Evolutionary conservation across 768 basidiomycete species (phyloP).

Genomic region (Sistotremastrum suecicum): DNA sequence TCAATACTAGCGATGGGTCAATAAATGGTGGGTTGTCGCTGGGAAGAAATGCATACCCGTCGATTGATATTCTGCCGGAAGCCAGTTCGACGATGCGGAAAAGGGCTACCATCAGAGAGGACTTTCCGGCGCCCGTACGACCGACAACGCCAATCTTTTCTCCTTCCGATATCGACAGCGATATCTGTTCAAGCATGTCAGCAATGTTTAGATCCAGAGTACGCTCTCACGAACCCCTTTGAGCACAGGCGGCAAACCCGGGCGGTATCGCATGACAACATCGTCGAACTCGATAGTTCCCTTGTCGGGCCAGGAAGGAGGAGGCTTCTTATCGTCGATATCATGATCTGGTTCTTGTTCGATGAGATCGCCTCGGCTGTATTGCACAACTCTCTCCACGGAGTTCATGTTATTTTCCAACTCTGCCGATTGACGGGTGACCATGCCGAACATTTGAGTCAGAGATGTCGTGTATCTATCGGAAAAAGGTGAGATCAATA

Average conservation of each 20-base stretch:
- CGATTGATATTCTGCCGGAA: conserved; percentile 45
- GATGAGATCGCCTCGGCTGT: conserved; percentile 34
- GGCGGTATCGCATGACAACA: conserved; percentile 47
- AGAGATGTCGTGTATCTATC: conserved; percentile 24
- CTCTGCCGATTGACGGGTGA: conserved; percentile 49
- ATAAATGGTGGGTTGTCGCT: conserved; percentile 2
- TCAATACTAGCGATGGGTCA: conserved; percentile 29
- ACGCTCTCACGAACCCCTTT: conserved; percentile 20
- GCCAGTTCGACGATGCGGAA: conserved; percentile 57
- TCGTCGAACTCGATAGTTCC: conserved; percentile 52
- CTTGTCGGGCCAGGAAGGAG: conserved; percentile 43
- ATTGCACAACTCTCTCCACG: conserved; percentile 48
- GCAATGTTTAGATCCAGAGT: no score
- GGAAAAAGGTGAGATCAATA: not conserved
- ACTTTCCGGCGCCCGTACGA: conserved; percentile 43
- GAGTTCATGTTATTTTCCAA: conserved; percentile 61
- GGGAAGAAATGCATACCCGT: conserved; percentile 27
- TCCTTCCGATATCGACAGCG: conserved; percentile 41
- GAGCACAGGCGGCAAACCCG: conserved; percentile 59
- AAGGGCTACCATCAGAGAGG: conserved; percentile 48
- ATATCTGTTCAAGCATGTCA: conserved; percentile 16
- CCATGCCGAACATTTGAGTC: conserved; percentile 36
- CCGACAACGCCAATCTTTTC: conserved; percentile 76
- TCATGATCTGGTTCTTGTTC: conserved; percentile 55
- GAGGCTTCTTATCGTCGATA: conserved; percentile 38